These are phyloP conservation scores for Nakazawaea ishiwadae DNA, from an alignment of 805 yeast species.

Conservation along the genomic window DNA sequence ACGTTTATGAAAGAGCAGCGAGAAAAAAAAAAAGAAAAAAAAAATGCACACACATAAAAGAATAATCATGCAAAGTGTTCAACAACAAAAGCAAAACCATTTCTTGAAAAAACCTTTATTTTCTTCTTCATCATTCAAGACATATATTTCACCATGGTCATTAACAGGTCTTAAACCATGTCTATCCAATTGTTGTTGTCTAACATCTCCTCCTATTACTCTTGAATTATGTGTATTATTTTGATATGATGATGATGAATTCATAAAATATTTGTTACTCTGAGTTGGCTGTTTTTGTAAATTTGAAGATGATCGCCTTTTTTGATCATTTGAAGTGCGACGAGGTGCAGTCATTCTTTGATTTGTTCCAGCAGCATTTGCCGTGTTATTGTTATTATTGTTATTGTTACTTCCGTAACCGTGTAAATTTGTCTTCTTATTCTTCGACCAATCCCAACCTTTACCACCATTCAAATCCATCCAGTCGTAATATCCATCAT, in stretches of 20 bases:
- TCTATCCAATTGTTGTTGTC: conserved; percentile 13
- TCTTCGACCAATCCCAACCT: conserved; percentile 76
- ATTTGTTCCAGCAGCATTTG: conserved; percentile 18
- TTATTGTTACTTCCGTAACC: conserved; percentile 55
- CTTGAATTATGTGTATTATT: conserved; percentile 4
- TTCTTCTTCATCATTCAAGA: conserved; percentile 13
- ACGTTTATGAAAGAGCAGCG: too few species aligned
- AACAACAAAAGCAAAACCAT: conserved; percentile 21
- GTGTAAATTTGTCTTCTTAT: conserved; percentile 74
- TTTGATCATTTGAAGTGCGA: background rate
- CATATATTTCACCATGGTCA: conserved; percentile 15
- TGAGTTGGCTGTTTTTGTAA: conserved; percentile 15
- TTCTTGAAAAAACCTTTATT: conserved; percentile 17
- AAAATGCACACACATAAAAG: background rate
- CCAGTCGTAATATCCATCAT: conserved; percentile 78
- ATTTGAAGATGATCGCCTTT: background rate
- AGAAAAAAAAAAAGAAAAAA: too few species aligned
- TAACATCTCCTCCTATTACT: conserved; percentile 5
- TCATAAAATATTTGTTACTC: conserved; percentile 14
- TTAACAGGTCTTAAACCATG: conserved; percentile 14
- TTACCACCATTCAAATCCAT: conserved; percentile 72
- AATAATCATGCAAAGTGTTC: background rate
- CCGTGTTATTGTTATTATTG: conserved; percentile 18
- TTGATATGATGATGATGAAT: conserved; percentile 6
- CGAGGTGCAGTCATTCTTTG: conserved; percentile 17